phyloP scores from a whole-genome alignment of 2,329 filamentous ascomycete genomes.

The Fusarium hainanense region DNA sequence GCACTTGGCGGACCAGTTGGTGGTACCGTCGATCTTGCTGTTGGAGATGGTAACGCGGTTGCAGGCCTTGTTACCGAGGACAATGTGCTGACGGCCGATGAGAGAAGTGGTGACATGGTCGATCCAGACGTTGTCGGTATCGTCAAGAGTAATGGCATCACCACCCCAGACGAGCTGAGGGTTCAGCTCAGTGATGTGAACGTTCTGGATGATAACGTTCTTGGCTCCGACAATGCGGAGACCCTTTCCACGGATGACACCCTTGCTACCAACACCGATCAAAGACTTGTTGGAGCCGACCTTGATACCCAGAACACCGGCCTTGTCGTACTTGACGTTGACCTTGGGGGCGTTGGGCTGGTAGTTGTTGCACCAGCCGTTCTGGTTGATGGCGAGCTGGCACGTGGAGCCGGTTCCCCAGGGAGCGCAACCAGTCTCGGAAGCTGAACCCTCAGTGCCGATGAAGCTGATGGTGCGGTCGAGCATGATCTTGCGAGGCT shows the following conservation, averaged over 20 bases:
- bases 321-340: constrained; percentile 62
- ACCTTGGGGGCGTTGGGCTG: constrained; percentile 61
- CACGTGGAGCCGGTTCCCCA: constrained; percentile 64
- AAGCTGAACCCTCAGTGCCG: constrained; percentile 64
- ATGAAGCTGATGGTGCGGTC: constrained; percentile 67
- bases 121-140: constrained; percentile 60
- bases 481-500: constrained; percentile 67
- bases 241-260: constrained; percentile 69
- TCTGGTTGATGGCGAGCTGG: constrained; percentile 70
- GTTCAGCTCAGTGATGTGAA: constrained; percentile 67
- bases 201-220: constrained; percentile 72
- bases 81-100: constrained; percentile 70
- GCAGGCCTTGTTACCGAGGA: constrained; percentile 64
- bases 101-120: constrained; percentile 67
- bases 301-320: constrained; percentile 61
- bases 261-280: constrained; percentile 62
- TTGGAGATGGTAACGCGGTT: constrained; percentile 70
- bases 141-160: constrained; percentile 65
- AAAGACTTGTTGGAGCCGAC: constrained; percentile 69
- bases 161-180: constrained; percentile 69
- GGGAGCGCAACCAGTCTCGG: constrained; percentile 66
- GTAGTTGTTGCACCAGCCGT: constrained; percentile 70
- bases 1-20: constrained; percentile 66
- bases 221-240: constrained; percentile 59
- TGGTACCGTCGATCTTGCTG: constrained; percentile 66